A percentile compares a stretch with the other conserved stretches of the same genome.
Evolutionary conservation across 2,329 filamentous ascomycete species (phyloP).

Genomic region (Venturia pyrina): DNA sequence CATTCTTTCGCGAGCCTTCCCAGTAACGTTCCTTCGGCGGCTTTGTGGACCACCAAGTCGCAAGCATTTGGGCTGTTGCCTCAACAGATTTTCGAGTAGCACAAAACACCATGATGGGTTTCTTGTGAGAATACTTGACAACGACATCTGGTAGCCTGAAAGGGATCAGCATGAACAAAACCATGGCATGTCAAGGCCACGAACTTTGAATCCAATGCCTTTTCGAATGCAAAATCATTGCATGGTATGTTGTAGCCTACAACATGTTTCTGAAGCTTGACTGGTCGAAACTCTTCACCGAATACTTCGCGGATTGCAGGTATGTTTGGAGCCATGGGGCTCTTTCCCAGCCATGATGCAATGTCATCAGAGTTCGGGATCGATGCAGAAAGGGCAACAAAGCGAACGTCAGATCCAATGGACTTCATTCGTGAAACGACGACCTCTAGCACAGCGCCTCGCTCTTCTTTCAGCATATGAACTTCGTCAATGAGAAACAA

Average conservation of each 20-base stretch:
- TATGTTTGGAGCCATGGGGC: slow-evolving; percentile 46
- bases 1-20: slow-evolving; percentile 44
- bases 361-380: slow-evolving; percentile 76
- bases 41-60: slow-evolving; percentile 52
- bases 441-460: slow-evolving; percentile 71
- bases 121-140: slow-evolving; percentile 53
- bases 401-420: slow-evolving; percentile 63
- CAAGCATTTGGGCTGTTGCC: slow-evolving; percentile 56
- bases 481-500: slow-evolving; percentile 82
- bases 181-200: slow-evolving; percentile 18
- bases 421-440: slow-evolving; percentile 84
- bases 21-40: slow-evolving; percentile 48
- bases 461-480: slow-evolving; percentile 70
- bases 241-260: slow-evolving; percentile 53
- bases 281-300: slow-evolving; percentile 70
- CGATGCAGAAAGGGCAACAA: slow-evolving; percentile 73
- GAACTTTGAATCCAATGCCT: slow-evolving; percentile 50
- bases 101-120: slow-evolving; percentile 78
- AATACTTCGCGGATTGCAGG: slow-evolving; percentile 62
- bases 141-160: slow-evolving; percentile 56
- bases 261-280: slow-evolving; percentile 66
- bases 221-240: slow-evolving; percentile 74
- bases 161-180: slow-evolving; percentile 4
- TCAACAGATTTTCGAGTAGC: slow-evolving; percentile 63
- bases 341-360: slow-evolving; percentile 66